Conservation (phyloP, 768 basidiomycete species). For the Hortiboletus flavorubellus region DNA sequence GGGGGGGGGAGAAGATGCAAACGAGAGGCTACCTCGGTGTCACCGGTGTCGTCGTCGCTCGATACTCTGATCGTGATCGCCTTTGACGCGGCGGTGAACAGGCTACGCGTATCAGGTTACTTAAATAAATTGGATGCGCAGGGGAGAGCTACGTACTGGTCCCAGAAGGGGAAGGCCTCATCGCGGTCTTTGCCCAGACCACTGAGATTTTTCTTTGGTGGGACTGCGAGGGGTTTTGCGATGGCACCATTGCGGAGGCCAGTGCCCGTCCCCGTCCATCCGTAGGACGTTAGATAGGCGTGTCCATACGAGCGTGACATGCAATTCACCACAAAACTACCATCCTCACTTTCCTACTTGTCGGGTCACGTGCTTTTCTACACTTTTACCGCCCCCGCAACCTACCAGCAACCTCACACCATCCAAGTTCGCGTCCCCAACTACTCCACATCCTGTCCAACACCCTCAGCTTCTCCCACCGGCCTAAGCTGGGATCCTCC, state of each 20-base stretch:
- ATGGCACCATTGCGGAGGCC: conserved; percentile 85
- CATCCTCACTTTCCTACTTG: too few species aligned
- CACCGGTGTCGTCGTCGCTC: conserved; percentile 46
- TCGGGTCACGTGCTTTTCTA: conserved; percentile 6
- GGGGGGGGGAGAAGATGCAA: too few species aligned
- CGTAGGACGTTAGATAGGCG: conserved; percentile 71
- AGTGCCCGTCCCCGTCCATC: conserved; percentile 84
- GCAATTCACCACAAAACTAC: not conserved
- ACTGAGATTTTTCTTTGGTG: conserved; percentile 80
- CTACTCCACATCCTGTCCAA: conserved; percentile 87
- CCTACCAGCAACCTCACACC: conserved; percentile 38
- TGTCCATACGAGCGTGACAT: conserved; percentile 41
- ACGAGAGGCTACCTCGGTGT: conserved; percentile 5
- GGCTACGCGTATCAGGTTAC: conserved; percentile 17
- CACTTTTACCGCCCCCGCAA: conserved; percentile 14
- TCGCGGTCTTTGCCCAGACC: conserved; percentile 93
- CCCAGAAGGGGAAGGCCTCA: conserved; percentile 97
- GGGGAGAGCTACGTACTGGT: conserved; percentile 65
- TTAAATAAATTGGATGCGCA: not conserved
- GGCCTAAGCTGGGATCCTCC: conserved; percentile 66
- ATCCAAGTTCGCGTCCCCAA: conserved; percentile 72
- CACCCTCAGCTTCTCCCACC: conserved; percentile 71
- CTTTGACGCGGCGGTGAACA: conserved; percentile 80
- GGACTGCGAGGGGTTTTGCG: conserved; percentile 67
- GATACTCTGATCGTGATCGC: conserved; percentile 72